Base-by-base conservation (phyloP, 1,284 basidiomycete species). In the Filobasidium uniguttulatum region DNA sequence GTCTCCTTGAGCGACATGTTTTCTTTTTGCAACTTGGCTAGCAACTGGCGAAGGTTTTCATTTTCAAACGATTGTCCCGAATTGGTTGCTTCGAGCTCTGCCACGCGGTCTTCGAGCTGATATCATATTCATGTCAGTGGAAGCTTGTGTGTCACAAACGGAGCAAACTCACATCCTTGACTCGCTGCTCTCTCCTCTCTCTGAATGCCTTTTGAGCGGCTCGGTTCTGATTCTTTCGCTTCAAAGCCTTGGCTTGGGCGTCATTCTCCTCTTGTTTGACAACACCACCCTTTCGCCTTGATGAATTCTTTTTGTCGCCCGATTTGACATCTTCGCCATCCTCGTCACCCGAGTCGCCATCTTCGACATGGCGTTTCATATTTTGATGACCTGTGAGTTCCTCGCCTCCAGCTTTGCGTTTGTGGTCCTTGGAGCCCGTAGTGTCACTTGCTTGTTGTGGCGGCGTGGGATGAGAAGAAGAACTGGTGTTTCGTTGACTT, bases 191-290 rank as follows among this genome's bases (percentile, higher is more conserved):
- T 10, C 67, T 57, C 8, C 70, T 53, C 53, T 72, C 69, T 14
- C 70, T 55, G 61, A 72, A 72, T 0, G 68, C 69, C 52, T 69
- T 67, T 56, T 72, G 70, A 1, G 70, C 70, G 1, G 66, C 65
- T 23, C 70, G 57, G 49, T 71, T 71, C 57, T 71, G 69, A 50
- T 70, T 69, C 59, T 70, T 70, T 26, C 70, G 57, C 35, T 63
- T 61, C 29, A 62, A 61, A 5, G 66, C 65, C 54, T 68, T 68
- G 35, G 40, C 49, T 35, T 47, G 44, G 7, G 43, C 46, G 12
- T 47, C 54, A 22, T 33, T n/a, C 31, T 33, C 31, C n/a, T n/a
- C n/a, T n/a, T n/a, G n/a, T n/a, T n/a, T n/a, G 31, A n/a, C 10
- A 33, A n/a, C 10, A 33, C 31, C 31, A 33, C 31, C 31, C 31